Evolutionary conservation across 2,329 filamentous ascomycete species (phyloP).

Genomic region (Fusarium anguioides): DNA sequence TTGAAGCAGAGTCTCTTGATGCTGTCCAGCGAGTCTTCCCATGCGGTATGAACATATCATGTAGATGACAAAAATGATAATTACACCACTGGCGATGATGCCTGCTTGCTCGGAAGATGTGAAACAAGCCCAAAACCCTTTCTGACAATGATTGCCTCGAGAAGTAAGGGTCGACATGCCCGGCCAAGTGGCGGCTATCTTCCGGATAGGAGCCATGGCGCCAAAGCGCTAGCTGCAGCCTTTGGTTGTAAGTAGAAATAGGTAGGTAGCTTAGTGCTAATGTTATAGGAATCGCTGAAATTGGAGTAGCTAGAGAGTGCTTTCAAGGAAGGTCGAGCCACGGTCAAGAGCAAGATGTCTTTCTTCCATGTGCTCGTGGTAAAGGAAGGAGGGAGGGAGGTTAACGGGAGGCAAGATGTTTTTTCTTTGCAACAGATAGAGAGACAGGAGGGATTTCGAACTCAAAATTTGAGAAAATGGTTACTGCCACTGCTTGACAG

Average conservation of each 20-base stretch:
- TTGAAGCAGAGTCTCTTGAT: constrained; percentile 21
- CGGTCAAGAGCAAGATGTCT: not conserved
- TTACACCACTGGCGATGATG: constrained; percentile 52
- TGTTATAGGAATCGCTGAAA: not conserved
- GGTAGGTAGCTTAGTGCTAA: no score
- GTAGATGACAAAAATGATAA: constrained; percentile 45
- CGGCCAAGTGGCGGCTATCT: not conserved
- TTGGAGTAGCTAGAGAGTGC: not conserved
- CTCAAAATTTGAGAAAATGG: not conserved
- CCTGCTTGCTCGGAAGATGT: constrained; percentile 52
- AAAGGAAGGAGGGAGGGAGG: not conserved
- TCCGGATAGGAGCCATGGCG: not conserved
- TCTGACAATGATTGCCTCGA: constrained; percentile 35
- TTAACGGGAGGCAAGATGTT: not conserved
- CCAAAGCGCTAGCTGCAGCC: not conserved
- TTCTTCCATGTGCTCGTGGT: not conserved
- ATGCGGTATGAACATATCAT: constrained; percentile 52
- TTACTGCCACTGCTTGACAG: constrained; percentile 25
- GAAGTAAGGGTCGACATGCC: not conserved
- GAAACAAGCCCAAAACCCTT: constrained; percentile 54
- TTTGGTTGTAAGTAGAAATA: not conserved
- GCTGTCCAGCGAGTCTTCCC: constrained; percentile 38
- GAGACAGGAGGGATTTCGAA: not conserved
- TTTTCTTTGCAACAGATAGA: no score
- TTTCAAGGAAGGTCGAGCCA: not conserved